Base-by-base conservation (phyloP, 2,329 filamentous ascomycete species). In the Chaetomium sp. region DNA sequence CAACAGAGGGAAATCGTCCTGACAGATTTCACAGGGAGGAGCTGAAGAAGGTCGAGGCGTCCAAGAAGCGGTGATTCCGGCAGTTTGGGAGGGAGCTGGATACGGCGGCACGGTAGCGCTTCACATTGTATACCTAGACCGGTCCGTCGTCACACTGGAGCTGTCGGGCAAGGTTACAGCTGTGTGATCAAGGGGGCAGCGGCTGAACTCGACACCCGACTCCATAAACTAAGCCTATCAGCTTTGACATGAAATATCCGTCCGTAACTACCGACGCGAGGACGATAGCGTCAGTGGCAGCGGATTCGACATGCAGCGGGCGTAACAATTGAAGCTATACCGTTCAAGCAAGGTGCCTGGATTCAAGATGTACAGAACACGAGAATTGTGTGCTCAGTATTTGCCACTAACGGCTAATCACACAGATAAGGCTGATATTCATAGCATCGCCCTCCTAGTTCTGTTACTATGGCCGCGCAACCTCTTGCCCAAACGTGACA, bases 41-140 rank as follows among this genome's bases (percentile, higher is more conserved):
- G 78, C 81, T 97, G 70, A 96, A 96, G 85, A 97, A 97, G 81
- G 91, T 97, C 74, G 92, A 95, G 77, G 85, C 88, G 49, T 83
- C 86, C 67, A 91, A 91, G 81, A 85, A 85, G 73, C 81, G 83
- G 80, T 86, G 75, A 79, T 69, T 21, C 19, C 12, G 42, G 31
- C 16, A 16, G 23, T 4, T 10, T 55, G 21, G 16, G 29, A 33
- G n/a, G 29, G 16, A 4, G 19, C 2, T 9, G 27, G 10, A 16
- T 21, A 12, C 25, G 33, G 16, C 13, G 7, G 50, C 6, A 49
- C 8, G n/a, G 45, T 19, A 29, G 38, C 53, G 25, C 35, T 49
- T 45, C n/a, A 13, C 10, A 29, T 29, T 29, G 45, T 49, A 50
- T 19, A 10, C 42, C 19, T 23, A 31, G 33, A 23, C 33, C n/a